Evolutionary conservation across 371 early-diverging fungal species (phyloP), one percentile per base, ranked within the genome.

Genomic region (Funneliformis caledonium): DNA sequence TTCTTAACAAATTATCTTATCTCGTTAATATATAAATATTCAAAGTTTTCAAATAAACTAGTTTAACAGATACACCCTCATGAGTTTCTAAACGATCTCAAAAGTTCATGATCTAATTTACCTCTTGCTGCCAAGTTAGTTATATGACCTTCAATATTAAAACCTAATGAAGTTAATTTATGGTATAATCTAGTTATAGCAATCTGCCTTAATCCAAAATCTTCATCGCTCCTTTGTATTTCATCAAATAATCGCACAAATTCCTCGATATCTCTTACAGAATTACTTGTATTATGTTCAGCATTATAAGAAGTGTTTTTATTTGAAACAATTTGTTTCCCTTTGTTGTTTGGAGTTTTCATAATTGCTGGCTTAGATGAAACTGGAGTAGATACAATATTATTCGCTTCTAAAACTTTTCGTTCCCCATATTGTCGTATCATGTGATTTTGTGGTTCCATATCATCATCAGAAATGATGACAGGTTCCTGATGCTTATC

Each of bases 211-310:
- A 33, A 16, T 31, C 37, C 37, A 31, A 65, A 31, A 65, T 65
- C 67, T 65, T 65, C 67, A 14, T 65, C 14, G 19, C 67, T 65
- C 37, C 6, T 65, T 14, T 65, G 67, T 65, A 65, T 14, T 65
- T 65, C 37, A 12, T 65, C 67, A 37, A 65, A 65, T 65, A 65
- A 33, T 37, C 31, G 31, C 22, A 65, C 33, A 65, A 65, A 65
- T 12, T 65, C 37, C 2, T 33, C 11, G 33, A 26, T 12, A 16
- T 65, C n/a, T n/a, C n/a, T n/a, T n/a, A n/a, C n/a, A n/a, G n/a
- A n/a, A n/a, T n/a, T n/a, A n/a, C n/a, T n/a, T n/a, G n/a, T n/a
- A n/a, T n/a, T n/a, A n/a, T n/a, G n/a, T n/a, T n/a, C n/a, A n/a
- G n/a, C n/a, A n/a, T n/a, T n/a, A n/a, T n/a, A n/a, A n/a, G 65